Evolutionary conservation across 176 grass and related monocot species (phyloP).

Genomic region (Poa annua): DNA sequence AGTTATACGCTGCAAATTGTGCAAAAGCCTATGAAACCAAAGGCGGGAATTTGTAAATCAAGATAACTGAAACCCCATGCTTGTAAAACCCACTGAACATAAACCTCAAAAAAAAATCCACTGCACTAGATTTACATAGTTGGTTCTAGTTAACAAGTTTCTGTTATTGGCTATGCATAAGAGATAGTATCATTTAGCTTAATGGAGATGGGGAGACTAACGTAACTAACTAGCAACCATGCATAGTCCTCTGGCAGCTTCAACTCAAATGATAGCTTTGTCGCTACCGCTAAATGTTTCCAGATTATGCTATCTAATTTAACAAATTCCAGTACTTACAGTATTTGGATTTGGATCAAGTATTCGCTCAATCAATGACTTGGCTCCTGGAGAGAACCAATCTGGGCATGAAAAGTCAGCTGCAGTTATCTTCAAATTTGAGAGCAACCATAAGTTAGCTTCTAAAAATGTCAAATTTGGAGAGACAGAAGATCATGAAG

Average conservation of each 20-base stretch:
- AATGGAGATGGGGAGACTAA: neutral
- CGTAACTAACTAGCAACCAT: constrained; percentile 7
- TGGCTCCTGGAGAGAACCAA: constrained; percentile 82
- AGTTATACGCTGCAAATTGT: constrained; percentile 69
- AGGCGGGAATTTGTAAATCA: constrained; percentile 1
- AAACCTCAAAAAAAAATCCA: too few species aligned
- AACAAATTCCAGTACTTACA: constrained; percentile 56
- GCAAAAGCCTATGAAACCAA: constrained; percentile 25
- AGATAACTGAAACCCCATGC: constrained; percentile 27
- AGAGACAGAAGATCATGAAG: constrained; percentile 24
- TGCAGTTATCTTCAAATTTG: constrained; percentile 71
- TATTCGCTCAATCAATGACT: constrained; percentile 71
- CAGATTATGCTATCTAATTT: constrained; percentile 23
- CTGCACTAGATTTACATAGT: neutral
- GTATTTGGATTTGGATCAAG: constrained; percentile 86
- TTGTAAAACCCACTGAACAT: constrained; percentile 26
- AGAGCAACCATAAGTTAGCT: constrained; percentile 40
- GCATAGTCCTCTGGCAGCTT: constrained; percentile 27
- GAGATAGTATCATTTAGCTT: neutral
- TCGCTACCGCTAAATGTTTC: constrained; percentile 37
- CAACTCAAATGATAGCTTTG: neutral
- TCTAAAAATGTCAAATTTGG: constrained; percentile 35
- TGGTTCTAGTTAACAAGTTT: constrained; percentile 11
- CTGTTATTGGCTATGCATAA: constrained; percentile 1
- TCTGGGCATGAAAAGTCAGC: constrained; percentile 79